Evolutionary conservation across 495 filamentous ascomycete species (phyloP), one percentile per base, ranked within the genome.

Genomic region (Aspergillus nanangensis): DNA sequence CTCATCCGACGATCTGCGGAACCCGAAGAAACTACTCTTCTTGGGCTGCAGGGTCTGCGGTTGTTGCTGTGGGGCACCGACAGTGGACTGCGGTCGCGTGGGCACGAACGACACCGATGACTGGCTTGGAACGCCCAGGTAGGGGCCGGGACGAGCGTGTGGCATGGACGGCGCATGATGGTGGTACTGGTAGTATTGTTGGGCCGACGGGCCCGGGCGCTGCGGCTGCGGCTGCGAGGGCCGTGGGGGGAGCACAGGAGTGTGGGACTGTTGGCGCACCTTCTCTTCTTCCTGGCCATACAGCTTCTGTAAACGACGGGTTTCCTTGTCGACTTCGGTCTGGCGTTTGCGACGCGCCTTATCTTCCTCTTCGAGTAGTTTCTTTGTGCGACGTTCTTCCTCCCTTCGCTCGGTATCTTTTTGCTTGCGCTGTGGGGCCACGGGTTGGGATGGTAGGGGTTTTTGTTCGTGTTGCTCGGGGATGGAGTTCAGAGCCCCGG

Each of bases 281-380:
- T 62, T 60, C 20, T 65, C 47, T 39, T 74, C 69, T 40, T 81
- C 74, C 21, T 61, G 72, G 27, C 87, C 89, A 57, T 91, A 96
- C 42, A 86, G 51, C 51, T 77, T 78, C 35, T 82, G 76, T 8
- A 98, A 63, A 3, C 91, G 75, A 56, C 91, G 86, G 0, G 93
- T 97, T 64, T 97, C 93, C 45, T 81, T 80, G 18, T 87, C 84
- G 11, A 96, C 70, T 51, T 88, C 88, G 2, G 76, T 79, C 43
- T 95, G 78, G 21, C 78, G 78, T 21, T 73, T 67, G n/a, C 73
- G 72, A 0, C 74, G 76, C 23, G 83, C 81, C 27, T 80, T 79
- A 22, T 88, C 84, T 63, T 96, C 90, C 4, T 84, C 80, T 32
- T 87, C 85, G 1, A 94, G 75, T 72, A 91, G 85, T 57, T 77